phyloP scores from a whole-genome alignment of 1,139 yeast species.

The Suhomyces guaymorum region DNA sequence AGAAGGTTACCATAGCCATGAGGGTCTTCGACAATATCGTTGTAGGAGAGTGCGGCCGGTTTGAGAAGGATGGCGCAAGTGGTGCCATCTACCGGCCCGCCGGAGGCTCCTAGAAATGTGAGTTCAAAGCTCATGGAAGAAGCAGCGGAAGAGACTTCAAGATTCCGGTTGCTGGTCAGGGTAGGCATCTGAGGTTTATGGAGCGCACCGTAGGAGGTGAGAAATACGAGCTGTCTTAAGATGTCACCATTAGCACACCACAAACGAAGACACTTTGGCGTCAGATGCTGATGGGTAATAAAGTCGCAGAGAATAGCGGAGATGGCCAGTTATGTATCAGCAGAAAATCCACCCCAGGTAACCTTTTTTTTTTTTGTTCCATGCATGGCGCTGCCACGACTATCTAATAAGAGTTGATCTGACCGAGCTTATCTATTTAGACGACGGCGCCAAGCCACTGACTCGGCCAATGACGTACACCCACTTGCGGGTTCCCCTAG shows the following conservation, averaged over 20 bases:
- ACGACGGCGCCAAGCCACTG: conserved; percentile 1
- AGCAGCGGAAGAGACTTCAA: neutral
- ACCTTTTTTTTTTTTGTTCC: neutral
- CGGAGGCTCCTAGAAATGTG: conserved; percentile 70
- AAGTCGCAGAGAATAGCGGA: neutral
- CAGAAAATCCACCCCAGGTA: neutral
- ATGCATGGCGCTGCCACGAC: conserved; percentile 7
- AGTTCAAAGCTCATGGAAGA: conserved; percentile 40
- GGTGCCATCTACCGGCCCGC: conserved; percentile 73
- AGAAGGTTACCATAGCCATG: conserved; percentile 28
- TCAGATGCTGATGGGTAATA: no score
- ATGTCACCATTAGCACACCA: no score
- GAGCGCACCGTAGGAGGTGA: neutral
- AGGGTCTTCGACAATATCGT: conserved; percentile 27
- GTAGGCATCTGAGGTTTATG: conserved; percentile 1
- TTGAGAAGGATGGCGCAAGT: conserved; percentile 70
- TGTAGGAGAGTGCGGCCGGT: conserved; percentile 46
- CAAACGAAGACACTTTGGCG: no score
- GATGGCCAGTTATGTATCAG: conserved; percentile 1
- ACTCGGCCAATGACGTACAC: no score
- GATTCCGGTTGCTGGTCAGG: conserved; percentile 1
- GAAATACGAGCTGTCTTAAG: no score
- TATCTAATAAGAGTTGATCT: neutral
- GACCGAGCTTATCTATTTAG: conserved; percentile 3
- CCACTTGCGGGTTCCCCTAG: no score